Base-by-base conservation (phyloP, 2,329 filamentous ascomycete species). In the Aspergillus persii region DNA sequence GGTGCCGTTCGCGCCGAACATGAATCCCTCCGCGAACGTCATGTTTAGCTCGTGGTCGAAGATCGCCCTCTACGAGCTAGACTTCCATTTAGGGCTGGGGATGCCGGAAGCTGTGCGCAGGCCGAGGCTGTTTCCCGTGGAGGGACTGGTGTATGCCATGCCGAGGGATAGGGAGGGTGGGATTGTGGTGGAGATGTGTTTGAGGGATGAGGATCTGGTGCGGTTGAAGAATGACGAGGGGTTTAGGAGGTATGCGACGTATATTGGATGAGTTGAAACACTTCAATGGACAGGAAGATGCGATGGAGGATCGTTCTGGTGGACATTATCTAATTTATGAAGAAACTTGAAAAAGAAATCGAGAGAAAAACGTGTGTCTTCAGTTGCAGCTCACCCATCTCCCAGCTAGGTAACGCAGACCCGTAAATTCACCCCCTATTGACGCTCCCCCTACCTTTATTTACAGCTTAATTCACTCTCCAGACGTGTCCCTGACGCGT, bases 31-130 rank as follows among this genome's bases (percentile, higher is more conserved):
- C 0, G 68, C 66, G 0, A 81, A 84, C 44, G 69, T 86, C 3
- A 79, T 81, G 74, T 60, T 86, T 5, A 85, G 81, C 58, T 86
- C 83, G 0, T 86, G 83, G 84, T 76, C 77, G 0, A 81, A 81
- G 54, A 66, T 82, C 2, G 69, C 77, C 3, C 74, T 71, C 15
- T 81, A 80, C 61, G 69, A 76, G 0, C 69, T 80, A 5, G 80
- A 84, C 49, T 86, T 63, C 2, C 62, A 63, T 26, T 33, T 86
- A 1, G 78, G 76, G 0, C 62, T 85, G 2, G 83, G 83, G 0
- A 72, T 63, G 18, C 80, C 83, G 0, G 76, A 77, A 56, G 74
- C 73, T 0, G 82, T 85, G 26, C 70, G 82, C 0, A 70, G 83
- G 51, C 83, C 83, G 3, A 59, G 65, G 0, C 83, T 85, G 57